phyloP scores from a whole-genome alignment of 352 stramenopile species.

The Globisporangium lucens region DNA sequence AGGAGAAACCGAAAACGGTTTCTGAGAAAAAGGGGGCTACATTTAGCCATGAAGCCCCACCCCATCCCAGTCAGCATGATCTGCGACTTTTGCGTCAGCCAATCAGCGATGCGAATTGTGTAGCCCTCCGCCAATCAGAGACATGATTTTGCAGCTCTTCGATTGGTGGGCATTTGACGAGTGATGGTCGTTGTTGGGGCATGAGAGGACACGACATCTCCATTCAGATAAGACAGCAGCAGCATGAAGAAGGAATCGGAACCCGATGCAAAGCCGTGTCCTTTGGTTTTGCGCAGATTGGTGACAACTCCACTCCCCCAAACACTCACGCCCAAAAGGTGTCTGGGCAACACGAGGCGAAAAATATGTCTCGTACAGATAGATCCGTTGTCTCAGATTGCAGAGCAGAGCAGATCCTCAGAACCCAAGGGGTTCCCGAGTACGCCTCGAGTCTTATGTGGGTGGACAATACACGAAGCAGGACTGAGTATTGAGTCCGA shows the following conservation, averaged over 20 bases:
- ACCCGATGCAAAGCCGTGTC: not conserved
- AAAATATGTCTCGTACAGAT: not conserved
- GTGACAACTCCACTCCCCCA: not conserved
- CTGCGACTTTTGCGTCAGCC: constrained; percentile 1
- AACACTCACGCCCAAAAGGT: not conserved
- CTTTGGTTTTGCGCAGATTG: not conserved
- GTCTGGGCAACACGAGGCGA: not conserved
- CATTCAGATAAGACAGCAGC: not conserved
- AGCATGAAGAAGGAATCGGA: too few relatives aligned
- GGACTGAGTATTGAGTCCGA: not conserved
- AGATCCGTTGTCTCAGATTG: constrained; percentile 10
- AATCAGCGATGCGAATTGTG: not conserved
- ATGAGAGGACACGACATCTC: not conserved
- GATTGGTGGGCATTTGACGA: not conserved
- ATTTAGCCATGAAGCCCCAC: not conserved
- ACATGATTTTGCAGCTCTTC: not conserved
- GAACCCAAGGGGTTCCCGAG: not conserved
- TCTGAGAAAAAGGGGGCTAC: not conserved
- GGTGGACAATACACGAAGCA: not conserved
- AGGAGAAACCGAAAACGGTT: constrained; percentile 1
- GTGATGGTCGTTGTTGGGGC: not conserved
- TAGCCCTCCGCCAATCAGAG: not conserved
- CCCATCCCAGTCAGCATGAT: not conserved
- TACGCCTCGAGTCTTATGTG: constrained; percentile 2
- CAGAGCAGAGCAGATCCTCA: constrained; percentile 2